These are phyloP conservation scores for Pseudozyma thailandica DNA, from an alignment of 1,284 basidiomycete species.

Conservation along the genomic window DNA sequence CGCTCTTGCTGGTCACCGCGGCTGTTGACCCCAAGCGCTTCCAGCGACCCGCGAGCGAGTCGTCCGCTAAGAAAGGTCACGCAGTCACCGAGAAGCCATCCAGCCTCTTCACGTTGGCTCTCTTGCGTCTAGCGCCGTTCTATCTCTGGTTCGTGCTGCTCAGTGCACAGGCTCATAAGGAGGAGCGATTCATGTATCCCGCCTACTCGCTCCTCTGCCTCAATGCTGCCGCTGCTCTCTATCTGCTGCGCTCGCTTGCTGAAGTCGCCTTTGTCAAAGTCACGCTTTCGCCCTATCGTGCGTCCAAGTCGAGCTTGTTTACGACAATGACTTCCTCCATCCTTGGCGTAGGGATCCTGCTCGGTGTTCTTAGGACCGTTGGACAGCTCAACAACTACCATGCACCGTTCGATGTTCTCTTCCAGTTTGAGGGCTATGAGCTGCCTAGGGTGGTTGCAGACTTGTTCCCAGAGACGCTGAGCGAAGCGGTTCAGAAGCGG, in stretches of 20 bases:
- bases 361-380: constrained; percentile 82
- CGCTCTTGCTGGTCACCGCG: constrained; percentile 81
- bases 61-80: constrained; percentile 30
- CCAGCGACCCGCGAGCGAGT: constrained; percentile 74
- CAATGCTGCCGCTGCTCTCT: constrained; percentile 85
- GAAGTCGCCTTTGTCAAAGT: constrained; percentile 46
- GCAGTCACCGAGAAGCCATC: constrained; percentile 20
- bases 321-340: constrained; percentile 79
- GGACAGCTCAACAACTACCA: constrained; percentile 90
- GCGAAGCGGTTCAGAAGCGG: constrained; percentile 21
- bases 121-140: constrained; percentile 80
- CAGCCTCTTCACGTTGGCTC: constrained; percentile 71
- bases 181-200: constrained; percentile 97
- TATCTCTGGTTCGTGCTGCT: constrained; percentile 89
- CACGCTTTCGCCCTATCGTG: constrained; percentile 57
- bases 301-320: constrained; percentile 73
- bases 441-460: constrained; percentile 75
- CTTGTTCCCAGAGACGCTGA: constrained; percentile 31
- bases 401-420: constrained; percentile 81
- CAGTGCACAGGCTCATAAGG: constrained; percentile 88
- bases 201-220: constrained; percentile 91
- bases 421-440: constrained; percentile 80
- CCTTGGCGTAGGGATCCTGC: constrained; percentile 74
- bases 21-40: constrained; percentile 81
- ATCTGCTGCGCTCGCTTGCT: constrained; percentile 70